Evolutionary conservation across 2,329 filamentous ascomycete species (phyloP).

Genomic region (Hymenotorrendiella dingleyae): DNA sequence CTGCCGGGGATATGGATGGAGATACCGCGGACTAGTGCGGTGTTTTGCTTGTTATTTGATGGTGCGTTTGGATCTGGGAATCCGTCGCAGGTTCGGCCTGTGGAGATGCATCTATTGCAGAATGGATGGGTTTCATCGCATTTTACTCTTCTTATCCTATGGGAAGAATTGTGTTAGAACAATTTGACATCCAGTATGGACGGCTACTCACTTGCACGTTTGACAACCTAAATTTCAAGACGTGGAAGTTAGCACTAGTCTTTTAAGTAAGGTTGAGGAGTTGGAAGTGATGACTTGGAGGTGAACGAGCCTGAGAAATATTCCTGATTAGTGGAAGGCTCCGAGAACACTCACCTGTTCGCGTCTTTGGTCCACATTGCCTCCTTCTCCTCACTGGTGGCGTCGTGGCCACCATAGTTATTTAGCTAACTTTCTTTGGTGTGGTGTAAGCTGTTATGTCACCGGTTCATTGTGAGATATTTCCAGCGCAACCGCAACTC

Average conservation of each 20-base stretch:
- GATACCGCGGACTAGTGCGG: slow-evolving; percentile 14
- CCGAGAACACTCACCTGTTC: too few relatives aligned
- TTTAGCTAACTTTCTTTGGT: too few relatives aligned
- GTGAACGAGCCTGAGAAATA: too few relatives aligned
- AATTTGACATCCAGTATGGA: background rate
- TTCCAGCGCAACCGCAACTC: too few relatives aligned
- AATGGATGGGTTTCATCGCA: slow-evolving; percentile 24
- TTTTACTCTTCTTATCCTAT: slow-evolving; percentile 23
- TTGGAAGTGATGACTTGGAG: too few relatives aligned
- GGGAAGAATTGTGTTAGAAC: background rate
- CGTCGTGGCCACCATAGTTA: too few relatives aligned
- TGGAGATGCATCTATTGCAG: slow-evolving; percentile 21
- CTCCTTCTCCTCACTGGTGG: slow-evolving; percentile 2
- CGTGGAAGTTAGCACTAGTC: too few relatives aligned
- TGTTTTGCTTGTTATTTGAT: slow-evolving; percentile 1
- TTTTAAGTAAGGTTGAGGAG: too few relatives aligned
- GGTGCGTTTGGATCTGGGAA: slow-evolving; percentile 7
- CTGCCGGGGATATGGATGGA: slow-evolving; percentile 18
- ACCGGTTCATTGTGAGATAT: too few relatives aligned
- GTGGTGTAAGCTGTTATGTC: too few relatives aligned
- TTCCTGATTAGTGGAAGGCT: too few relatives aligned
- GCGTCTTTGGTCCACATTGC: slow-evolving; percentile 18
- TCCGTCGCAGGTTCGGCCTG: slow-evolving; percentile 24
- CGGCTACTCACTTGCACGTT: slow-evolving; percentile 22
- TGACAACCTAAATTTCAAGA: too few relatives aligned